These are phyloP conservation scores for Stachybotrys chlorohalonatus DNA, from an alignment of 2,329 filamentous ascomycete genomes.

Conservation along the genomic window DNA sequence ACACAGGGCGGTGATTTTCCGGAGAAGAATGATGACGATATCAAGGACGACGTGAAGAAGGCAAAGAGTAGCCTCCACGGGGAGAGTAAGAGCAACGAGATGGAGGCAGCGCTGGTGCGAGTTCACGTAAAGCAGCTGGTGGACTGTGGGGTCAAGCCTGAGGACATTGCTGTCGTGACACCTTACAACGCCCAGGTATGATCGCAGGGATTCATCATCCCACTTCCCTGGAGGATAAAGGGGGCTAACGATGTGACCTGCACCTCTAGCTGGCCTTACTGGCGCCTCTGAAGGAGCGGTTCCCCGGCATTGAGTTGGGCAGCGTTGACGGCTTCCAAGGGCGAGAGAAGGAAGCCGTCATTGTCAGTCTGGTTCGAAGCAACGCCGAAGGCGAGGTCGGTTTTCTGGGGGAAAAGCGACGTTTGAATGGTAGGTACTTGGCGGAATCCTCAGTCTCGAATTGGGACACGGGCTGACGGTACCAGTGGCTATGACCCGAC, in stretches of 20 bases:
- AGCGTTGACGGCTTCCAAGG: constrained; percentile 97
- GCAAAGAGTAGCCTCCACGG: constrained; percentile 34
- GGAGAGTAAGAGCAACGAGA: constrained; percentile 81
- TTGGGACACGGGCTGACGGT: not conserved
- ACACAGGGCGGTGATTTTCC: constrained; percentile 91
- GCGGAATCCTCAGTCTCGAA: constrained; percentile 1
- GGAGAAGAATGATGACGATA: constrained; percentile 70
- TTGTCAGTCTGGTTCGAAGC: constrained; percentile 89
- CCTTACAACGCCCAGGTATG: constrained; percentile 87
- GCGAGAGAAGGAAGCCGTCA: constrained; percentile 89
- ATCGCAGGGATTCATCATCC: constrained; percentile 4
- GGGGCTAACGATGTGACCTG: constrained; percentile 8
- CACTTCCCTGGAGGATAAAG: not conserved
- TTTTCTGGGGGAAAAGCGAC: constrained; percentile 83
- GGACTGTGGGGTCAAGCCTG: constrained; percentile 67
- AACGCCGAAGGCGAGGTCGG: constrained; percentile 83
- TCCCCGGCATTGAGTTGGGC: constrained; percentile 83
- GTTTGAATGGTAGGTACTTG: constrained; percentile 69
- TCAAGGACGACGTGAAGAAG: constrained; percentile 36
- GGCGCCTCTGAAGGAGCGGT: constrained; percentile 70
- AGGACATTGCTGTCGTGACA: constrained; percentile 88
- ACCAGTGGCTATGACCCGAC: constrained; percentile 93
- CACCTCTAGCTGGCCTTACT: constrained; percentile 59
- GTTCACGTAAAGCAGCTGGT: constrained; percentile 70
- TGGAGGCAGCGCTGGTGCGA: constrained; percentile 75